Conservation (phyloP, 2,329 filamentous ascomycete genomes). For the Verruconis gallopava region DNA sequence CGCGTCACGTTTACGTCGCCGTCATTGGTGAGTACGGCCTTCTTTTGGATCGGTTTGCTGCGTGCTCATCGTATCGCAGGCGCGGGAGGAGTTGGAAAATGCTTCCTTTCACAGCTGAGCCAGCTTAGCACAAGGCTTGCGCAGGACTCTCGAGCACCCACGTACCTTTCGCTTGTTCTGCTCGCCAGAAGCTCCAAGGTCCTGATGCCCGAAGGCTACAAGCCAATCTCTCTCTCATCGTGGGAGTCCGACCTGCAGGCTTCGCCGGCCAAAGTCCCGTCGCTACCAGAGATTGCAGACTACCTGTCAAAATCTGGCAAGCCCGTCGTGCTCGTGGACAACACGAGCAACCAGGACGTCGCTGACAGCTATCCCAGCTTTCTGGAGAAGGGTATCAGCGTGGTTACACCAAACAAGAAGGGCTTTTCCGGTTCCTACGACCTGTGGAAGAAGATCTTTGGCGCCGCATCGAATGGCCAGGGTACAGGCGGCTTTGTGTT, state of each 20-base stretch:
- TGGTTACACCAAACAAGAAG: slow-evolving; percentile 98
- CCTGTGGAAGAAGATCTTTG: slow-evolving; percentile 81
- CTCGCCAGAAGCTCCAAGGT: slow-evolving; percentile 77
- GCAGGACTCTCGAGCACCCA: slow-evolving; percentile 40
- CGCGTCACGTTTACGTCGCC: slow-evolving; percentile 34
- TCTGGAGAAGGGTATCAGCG: slow-evolving; percentile 67
- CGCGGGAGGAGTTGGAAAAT: slow-evolving; percentile 83
- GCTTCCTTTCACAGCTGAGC: slow-evolving; percentile 74
- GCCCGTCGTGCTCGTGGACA: slow-evolving; percentile 79
- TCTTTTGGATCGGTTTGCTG: not conserved
- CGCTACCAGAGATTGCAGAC: slow-evolving; percentile 56
- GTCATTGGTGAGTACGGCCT: slow-evolving; percentile 26
- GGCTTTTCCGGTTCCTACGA: slow-evolving; percentile 73
- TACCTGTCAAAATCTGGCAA: slow-evolving; percentile 68
- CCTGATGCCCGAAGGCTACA: slow-evolving; percentile 61
- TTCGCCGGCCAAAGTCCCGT: slow-evolving; percentile 51
- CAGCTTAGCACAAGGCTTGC: slow-evolving; percentile 48
- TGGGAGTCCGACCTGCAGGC: slow-evolving; percentile 49
- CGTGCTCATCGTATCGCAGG: slow-evolving; percentile 38
- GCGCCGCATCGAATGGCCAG: slow-evolving; percentile 50
- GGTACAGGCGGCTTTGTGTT: slow-evolving; percentile 53
- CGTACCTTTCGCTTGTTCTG: slow-evolving; percentile 66
- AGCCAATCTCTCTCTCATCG: slow-evolving; percentile 48
- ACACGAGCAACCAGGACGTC: slow-evolving; percentile 81
- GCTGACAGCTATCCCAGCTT: slow-evolving; percentile 74